These are phyloP conservation scores for Astragalus glycyphyllos DNA, from an alignment of 306 rosid genomes.

Conservation along the genomic window DNA sequence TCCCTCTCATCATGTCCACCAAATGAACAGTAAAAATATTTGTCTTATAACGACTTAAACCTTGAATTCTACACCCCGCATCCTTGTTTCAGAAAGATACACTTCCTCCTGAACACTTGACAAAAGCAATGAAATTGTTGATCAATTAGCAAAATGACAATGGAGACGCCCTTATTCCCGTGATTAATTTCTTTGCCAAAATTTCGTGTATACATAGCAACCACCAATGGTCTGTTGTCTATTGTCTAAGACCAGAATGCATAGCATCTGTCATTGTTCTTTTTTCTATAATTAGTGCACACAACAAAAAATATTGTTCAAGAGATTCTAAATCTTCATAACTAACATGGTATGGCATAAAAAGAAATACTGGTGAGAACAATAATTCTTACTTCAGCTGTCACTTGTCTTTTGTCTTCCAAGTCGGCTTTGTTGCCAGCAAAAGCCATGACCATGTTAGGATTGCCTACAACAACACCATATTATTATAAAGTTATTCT, in stretches of 20 bases:
- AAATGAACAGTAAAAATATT: not conserved
- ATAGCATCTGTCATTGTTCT: slow-evolving; percentile 1
- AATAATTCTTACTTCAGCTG: slow-evolving; percentile 56
- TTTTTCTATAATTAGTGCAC: not conserved
- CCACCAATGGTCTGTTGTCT: not conserved
- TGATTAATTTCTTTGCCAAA: not conserved
- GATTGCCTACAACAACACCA: slow-evolving; percentile 57
- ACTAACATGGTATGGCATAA: slow-evolving; percentile 20
- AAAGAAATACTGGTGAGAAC: slow-evolving; percentile 11
- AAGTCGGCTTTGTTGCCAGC: slow-evolving; percentile 71
- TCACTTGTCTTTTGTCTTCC: slow-evolving; percentile 67
- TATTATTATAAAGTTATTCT: not conserved
- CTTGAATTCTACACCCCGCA: not conserved
- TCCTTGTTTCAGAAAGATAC: slow-evolving; percentile 1
- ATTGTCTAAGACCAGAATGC: slow-evolving; percentile 18
- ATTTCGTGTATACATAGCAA: not conserved
- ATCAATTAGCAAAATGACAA: slow-evolving; percentile 26
- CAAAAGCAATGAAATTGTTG: slow-evolving; percentile 7
- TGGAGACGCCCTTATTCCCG: not conserved
- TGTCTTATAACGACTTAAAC: slow-evolving; percentile 7
- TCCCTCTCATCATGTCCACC: too few species aligned
- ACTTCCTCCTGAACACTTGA: not conserved
- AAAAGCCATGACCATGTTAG: slow-evolving; percentile 66
- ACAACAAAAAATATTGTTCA: slow-evolving; percentile 9
- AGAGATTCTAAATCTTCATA: slow-evolving; percentile 11